A percentile compares a stretch with the other conserved stretches of the same genome.
phyloP scores from a whole-genome alignment of 2,329 filamentous ascomycete species.

The Chlorencoelia australis region DNA sequence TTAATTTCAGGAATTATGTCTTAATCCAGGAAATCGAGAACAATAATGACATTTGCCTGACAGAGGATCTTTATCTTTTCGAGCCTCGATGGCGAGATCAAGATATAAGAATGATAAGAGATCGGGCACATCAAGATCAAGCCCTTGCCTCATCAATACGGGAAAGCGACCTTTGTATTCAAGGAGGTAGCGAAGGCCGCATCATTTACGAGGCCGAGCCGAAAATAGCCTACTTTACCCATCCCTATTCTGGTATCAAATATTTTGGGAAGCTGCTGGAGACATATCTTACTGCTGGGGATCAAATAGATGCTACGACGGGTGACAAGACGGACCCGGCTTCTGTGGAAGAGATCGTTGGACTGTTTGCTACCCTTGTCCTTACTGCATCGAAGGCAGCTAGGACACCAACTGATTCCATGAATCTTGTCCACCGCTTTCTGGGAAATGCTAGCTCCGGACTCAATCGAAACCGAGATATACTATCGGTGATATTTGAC shows the following conservation, averaged over 20 bases:
- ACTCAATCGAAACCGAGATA: slow-evolving; percentile 51
- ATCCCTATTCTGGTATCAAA: slow-evolving; percentile 68
- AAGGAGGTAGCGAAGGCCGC: slow-evolving; percentile 54
- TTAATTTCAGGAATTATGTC: slow-evolving; percentile 62
- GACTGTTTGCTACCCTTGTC: slow-evolving; percentile 62
- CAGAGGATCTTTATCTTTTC: slow-evolving; percentile 55
- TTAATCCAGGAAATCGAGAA: slow-evolving; percentile 80
- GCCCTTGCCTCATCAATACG: slow-evolving; percentile 21
- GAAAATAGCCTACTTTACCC: slow-evolving; percentile 63
- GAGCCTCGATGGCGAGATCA: slow-evolving; percentile 26
- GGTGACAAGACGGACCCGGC: slow-evolving; percentile 41
- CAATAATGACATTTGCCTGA: slow-evolving; percentile 64
- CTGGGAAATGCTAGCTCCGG: slow-evolving; percentile 49
- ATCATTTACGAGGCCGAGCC: slow-evolving; percentile 72
- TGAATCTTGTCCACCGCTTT: slow-evolving; percentile 31
- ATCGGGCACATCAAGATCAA: slow-evolving; percentile 5
- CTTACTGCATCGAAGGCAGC: slow-evolving; percentile 27
- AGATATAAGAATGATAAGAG: slow-evolving; percentile 1
- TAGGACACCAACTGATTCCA: slow-evolving; percentile 29
- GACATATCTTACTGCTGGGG: slow-evolving; percentile 49
- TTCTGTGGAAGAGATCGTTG: slow-evolving; percentile 63
- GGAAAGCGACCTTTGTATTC: slow-evolving; percentile 47
- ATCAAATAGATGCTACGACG: slow-evolving; percentile 34
- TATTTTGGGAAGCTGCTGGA: slow-evolving; percentile 70
- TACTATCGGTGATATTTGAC: slow-evolving; percentile 72